phyloP scores from a whole-genome alignment of 192 early-diverging fungal species.

The Coemansia sp. region DNA sequence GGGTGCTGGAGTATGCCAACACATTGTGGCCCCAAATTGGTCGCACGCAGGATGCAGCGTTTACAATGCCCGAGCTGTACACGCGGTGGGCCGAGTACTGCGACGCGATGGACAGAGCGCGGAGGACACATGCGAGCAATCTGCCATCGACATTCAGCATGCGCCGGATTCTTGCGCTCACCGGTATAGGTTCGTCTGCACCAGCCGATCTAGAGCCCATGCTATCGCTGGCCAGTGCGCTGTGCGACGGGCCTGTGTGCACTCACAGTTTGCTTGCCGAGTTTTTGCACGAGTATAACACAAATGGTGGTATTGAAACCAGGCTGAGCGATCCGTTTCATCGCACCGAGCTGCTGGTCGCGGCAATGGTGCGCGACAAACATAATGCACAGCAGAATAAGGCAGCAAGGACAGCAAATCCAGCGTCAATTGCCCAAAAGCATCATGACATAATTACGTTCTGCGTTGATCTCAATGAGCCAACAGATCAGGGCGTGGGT shows the following conservation, averaged over 20 bases:
- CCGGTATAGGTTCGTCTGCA: background rate
- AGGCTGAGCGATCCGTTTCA: background rate
- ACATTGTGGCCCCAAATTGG: background rate
- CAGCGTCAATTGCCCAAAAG: background rate
- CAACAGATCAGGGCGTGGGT: background rate
- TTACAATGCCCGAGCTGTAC: conserved; percentile 18
- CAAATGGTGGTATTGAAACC: background rate
- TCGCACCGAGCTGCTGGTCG: conserved; percentile 4
- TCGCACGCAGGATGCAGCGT: background rate
- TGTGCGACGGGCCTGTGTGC: conserved; percentile 10
- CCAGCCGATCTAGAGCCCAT: conserved; percentile 11
- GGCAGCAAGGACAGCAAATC: background rate
- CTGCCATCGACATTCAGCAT: conserved; percentile 16
- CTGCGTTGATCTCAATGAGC: background rate
- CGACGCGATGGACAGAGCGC: background rate
- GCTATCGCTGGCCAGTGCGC: background rate
- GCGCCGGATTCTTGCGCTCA: conserved; percentile 4
- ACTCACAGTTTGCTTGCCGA: background rate
- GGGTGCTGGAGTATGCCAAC: conserved; percentile 1
- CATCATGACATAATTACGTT: background rate
- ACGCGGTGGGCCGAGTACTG: conserved; percentile 8
- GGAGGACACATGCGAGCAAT: conserved; percentile 5
- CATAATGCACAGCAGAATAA: background rate
- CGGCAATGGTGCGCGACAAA: background rate
- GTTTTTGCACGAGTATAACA: background rate